Base-by-base conservation (phyloP, 2,329 filamentous ascomycete genomes). In the Fusarium sp. region DNA sequence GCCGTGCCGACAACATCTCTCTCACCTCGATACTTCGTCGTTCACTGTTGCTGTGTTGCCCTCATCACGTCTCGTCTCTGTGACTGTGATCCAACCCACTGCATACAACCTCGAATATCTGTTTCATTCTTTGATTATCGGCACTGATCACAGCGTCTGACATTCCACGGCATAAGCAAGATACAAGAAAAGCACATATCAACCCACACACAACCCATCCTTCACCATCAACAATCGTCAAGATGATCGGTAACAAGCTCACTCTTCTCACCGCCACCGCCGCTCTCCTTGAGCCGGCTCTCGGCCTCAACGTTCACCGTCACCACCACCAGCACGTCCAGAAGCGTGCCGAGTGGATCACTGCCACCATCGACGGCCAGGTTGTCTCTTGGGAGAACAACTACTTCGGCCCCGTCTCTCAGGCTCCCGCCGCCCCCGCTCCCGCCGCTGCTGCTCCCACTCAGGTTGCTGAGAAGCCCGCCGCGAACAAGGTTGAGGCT, bases 311-410 rank as follows among this genome's bases (percentile, higher is more conserved):
- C 74, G 76, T 82, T 68, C 84, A 87, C 80, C 84, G 83, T 52
- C 84, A 85, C 76, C 78, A 79, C 58, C 84, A 87, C 73, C 73
- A 77, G 58, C 79, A 81, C 54, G 72, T 82, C 57, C 77, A 87
- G 74, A 88, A 89, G 83, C 87, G 88, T 34, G 74, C 67, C 20
- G 85, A 80, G 7, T 81, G 81, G 76, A 87, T 93, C 14, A 87
- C 84, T 10, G 91, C 89, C 13, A 89, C 86, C 27, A 92, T 92
- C 66, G 78, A 92, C 71, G 91, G 90, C 65, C 67, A 89, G 56
- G 83, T 87, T 6, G 86, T 88, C 30, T 87, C 88, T 10, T 93
- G 90, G 91, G 80, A 83, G 65, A 92, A 92, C 82, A 82, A 86
- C 72, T 92, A 85, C 64, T 83, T 82, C 52, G 80, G 86, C 6